phyloP scores from a whole-genome alignment of 2,329 filamentous ascomycete species.

The Ophiobolus disseminans region DNA sequence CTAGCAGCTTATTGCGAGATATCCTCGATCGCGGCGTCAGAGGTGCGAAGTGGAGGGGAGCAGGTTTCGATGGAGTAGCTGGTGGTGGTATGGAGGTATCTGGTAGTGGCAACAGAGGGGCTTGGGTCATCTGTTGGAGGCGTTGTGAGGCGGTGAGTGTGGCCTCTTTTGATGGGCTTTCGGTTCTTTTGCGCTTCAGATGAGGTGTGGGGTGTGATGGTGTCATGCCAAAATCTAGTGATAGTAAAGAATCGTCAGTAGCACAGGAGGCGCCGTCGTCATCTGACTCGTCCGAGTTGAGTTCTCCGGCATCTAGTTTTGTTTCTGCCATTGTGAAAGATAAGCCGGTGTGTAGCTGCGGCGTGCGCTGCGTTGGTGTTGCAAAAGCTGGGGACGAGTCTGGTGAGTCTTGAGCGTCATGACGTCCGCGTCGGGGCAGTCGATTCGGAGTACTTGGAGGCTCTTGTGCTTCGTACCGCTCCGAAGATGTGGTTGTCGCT shows the following conservation, averaged over 20 bases:
- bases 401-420: slow-evolving; percentile 11
- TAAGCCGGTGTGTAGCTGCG: slow-evolving; percentile 22
- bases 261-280: slow-evolving; percentile 1
- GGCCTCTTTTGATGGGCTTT: slow-evolving; percentile 17
- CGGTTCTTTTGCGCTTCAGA: slow-evolving; percentile 36
- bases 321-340: slow-evolving; percentile 33
- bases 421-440: neutral
- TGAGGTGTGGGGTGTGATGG: slow-evolving; percentile 11
- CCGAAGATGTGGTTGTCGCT: neutral
- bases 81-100: neutral
- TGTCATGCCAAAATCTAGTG: slow-evolving; percentile 24
- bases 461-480: neutral
- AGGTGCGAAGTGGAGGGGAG: neutral
- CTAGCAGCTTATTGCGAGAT: slow-evolving; percentile 37
- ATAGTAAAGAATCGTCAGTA: slow-evolving; percentile 21
- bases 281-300: neutral
- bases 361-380: slow-evolving; percentile 18
- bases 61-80: neutral
- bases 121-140: neutral
- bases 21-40: slow-evolving; percentile 20
- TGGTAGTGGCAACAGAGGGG: too few species aligned
- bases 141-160: neutral
- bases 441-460: slow-evolving; percentile 7
- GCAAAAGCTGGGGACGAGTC: slow-evolving; percentile 34
- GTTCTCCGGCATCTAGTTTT: slow-evolving; percentile 16